Evolutionary conservation across 2,329 filamentous ascomycete genomes (phyloP), one percentile per base, ranked within the genome.

Genomic region (Ophiocordyceps australis): DNA sequence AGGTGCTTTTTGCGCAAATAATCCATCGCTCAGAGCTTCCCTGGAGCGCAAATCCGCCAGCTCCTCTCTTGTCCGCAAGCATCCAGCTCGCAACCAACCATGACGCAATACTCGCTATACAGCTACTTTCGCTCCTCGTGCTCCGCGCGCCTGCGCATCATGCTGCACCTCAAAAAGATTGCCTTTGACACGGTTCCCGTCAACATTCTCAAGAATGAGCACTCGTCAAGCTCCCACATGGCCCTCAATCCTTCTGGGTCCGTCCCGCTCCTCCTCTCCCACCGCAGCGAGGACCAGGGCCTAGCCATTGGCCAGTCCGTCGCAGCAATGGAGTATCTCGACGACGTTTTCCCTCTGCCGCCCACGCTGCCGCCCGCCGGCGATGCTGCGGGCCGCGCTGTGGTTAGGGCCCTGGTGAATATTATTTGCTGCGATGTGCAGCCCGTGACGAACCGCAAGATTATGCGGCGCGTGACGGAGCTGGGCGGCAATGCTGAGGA

Each of bases 81-180:
- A 10, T 19, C 17, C 17, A 19, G 7, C 28, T 12, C 14, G 61
- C 72, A 0, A 59, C 74, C 17, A 17, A 23, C 12, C 27, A 30
- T 32, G 32, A 6, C 36, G 23, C 36, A 44, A 18, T 55, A 48
- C 37, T 52, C 45, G 2, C 57, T 74, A 8, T 59, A 74, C 49
- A 62, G 57, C 32, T 74, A 71, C 48, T 72, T 64, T 46, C 57
- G 65, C 33, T 74, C 69, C 24, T 72, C 66, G 11, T 74, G 67
- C 47, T 64, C 66, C 1, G 66, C 61, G 1, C 62, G 70, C 9
- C 49, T 75, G 5, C 65, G 66, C 23, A 73, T 74, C 31, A 64
- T 65, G 9, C 49, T 71, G 2, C 49, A 63, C 28, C 49, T 67
- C 26, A 74, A 74, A 35, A 40, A 40, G 14, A 54, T 74, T 27